phyloP scores from a whole-genome alignment of 2,329 filamentous ascomycete species.

The Trichoderma atroviride region DNA sequence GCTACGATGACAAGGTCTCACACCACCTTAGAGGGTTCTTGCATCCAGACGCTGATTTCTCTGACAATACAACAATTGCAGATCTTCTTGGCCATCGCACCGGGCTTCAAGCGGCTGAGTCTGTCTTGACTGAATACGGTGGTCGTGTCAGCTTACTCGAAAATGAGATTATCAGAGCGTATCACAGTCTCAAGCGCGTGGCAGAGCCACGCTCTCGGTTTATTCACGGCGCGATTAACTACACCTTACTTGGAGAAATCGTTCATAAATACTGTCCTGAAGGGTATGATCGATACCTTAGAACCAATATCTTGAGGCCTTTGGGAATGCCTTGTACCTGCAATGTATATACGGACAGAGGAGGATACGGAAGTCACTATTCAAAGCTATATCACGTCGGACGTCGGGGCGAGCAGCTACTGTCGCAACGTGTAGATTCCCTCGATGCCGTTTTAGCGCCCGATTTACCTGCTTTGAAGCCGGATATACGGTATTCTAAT shows the following conservation, averaged over 20 bases:
- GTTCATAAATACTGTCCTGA: not conserved
- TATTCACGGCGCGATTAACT: not conserved
- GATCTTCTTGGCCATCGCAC: constrained; percentile 16
- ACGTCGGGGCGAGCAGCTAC: too few relatives aligned
- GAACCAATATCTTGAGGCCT: not conserved
- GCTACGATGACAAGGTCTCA: not conserved
- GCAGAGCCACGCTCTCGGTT: not conserved
- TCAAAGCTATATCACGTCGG: too few relatives aligned
- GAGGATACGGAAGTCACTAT: too few relatives aligned
- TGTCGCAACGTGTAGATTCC: too few relatives aligned
- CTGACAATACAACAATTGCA: not conserved
- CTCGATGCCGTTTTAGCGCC: too few relatives aligned
- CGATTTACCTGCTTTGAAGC: too few relatives aligned
- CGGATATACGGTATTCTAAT: too few relatives aligned
- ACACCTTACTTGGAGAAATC: not conserved
- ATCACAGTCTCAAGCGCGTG: not conserved
- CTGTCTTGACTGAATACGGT: not conserved
- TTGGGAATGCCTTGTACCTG: not conserved
- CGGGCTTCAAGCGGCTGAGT: constrained; percentile 2
- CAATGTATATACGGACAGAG: too few relatives aligned
- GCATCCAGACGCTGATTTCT: not conserved
- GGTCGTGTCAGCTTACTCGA: not conserved
- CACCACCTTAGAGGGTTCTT: not conserved
- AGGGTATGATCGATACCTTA: not conserved
- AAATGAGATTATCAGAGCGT: not conserved